A percentile compares a stretch with the other conserved stretches of the same genome.
Evolutionary conservation across 208 protist genomes (phyloP).

Genomic region (Porcisia deanei): DNA sequence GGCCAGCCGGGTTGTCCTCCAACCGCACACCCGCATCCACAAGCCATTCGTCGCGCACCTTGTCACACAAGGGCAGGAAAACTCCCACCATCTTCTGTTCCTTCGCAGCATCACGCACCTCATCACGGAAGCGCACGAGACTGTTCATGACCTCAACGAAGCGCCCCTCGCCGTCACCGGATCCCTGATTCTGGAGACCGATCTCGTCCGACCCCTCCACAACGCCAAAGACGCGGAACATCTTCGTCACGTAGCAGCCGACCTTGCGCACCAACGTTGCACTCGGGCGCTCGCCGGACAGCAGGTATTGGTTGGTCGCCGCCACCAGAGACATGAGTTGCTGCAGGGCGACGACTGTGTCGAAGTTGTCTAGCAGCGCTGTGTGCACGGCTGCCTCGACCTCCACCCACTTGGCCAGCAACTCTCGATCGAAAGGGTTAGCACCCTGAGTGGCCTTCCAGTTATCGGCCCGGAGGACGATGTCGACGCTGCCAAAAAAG

Average conservation of each 20-base stretch:
- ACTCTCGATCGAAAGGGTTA: constrained; percentile 52
- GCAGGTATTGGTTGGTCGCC: constrained; percentile 86
- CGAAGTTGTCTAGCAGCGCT: constrained; percentile 93
- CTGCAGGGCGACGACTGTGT: constrained; percentile 88
- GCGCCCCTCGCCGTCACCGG: constrained; percentile 28
- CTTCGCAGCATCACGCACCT: constrained; percentile 58
- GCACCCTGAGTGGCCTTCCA: constrained; percentile 46
- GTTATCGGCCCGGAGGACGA: constrained; percentile 52
- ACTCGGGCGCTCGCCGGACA: constrained; percentile 39
- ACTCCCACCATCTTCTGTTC: constrained; percentile 37
- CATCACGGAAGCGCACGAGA: constrained; percentile 75
- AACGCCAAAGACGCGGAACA: constrained; percentile 94
- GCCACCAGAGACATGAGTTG: constrained; percentile 77
- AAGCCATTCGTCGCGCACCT: constrained; percentile 78
- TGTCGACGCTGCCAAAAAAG: constrained; percentile 86
- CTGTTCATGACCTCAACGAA: constrained; percentile 69
- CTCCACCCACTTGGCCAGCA: constrained; percentile 42
- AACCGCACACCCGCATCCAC: constrained; percentile 78
- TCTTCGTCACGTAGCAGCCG: constrained; percentile 87
- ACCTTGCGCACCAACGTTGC: constrained; percentile 78
- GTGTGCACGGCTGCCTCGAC: constrained; percentile 79
- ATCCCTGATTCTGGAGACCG: constrained; percentile 44
- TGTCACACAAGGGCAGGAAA: constrained; percentile 80
- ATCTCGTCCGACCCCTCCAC: constrained; percentile 73
- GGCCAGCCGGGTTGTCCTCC: constrained; percentile 72